A percentile compares a stretch with the other conserved stretches of the same genome.
Evolutionary conservation across 768 basidiomycete genomes (phyloP).

Genomic region (Agaricus sinodeliciosus): DNA sequence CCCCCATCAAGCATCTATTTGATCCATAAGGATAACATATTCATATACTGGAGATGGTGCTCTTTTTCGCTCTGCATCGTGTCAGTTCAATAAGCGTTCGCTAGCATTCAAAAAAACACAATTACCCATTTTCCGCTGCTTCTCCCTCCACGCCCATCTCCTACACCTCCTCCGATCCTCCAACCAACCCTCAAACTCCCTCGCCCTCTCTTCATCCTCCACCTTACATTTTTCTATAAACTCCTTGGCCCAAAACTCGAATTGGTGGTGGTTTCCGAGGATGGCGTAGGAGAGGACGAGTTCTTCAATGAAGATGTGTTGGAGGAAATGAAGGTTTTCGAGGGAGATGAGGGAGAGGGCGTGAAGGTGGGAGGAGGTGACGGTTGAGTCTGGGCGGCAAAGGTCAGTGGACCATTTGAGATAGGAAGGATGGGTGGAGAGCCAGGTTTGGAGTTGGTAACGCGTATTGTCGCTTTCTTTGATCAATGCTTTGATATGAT

Average conservation of each 20-base stretch:
- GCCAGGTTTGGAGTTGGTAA: slow-evolving; percentile 26
- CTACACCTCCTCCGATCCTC: slow-evolving; percentile 25
- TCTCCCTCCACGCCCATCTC: slow-evolving; percentile 37
- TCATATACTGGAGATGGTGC: slow-evolving; percentile 6
- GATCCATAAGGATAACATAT: background rate
- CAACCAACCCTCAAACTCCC: slow-evolving; percentile 23
- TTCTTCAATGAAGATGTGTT: slow-evolving; percentile 34
- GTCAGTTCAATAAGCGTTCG: background rate
- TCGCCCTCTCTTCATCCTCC: slow-evolving; percentile 21
- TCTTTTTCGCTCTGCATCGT: background rate
- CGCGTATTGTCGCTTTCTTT: slow-evolving; percentile 26
- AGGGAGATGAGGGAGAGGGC: slow-evolving; percentile 33
- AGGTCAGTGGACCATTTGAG: slow-evolving; percentile 36
- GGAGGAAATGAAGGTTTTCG: slow-evolving; percentile 35
- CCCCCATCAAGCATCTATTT: too few relatives aligned
- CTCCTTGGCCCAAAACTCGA: slow-evolving; percentile 28
- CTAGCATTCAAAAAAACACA: background rate
- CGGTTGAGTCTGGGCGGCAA: slow-evolving; percentile 30
- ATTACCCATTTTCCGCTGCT: slow-evolving; percentile 27
- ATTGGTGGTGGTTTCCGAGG: slow-evolving; percentile 30
- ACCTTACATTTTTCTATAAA: slow-evolving; percentile 20
- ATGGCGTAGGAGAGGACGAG: slow-evolving; percentile 34
- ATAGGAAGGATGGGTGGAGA: slow-evolving; percentile 30
- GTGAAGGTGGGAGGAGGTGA: slow-evolving; percentile 30
- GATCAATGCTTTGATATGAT: too few relatives aligned